Conservation (phyloP, 1,139 yeast species). For the Magnusiomyces suaveolens region DNA sequence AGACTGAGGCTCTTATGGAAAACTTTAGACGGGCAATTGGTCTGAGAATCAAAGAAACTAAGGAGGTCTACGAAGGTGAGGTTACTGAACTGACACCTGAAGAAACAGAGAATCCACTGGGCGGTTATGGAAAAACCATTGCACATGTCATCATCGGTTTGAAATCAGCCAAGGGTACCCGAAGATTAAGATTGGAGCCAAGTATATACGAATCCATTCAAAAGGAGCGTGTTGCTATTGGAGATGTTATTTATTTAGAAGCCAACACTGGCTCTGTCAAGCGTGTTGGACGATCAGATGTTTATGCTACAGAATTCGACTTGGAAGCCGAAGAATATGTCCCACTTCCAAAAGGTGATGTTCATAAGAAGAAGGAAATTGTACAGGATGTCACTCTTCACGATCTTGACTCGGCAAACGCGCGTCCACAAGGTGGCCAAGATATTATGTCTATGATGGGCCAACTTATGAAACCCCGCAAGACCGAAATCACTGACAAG, state of each 20-base stretch:
- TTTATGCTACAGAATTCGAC: conserved; percentile 96
- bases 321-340: conserved; percentile 98
- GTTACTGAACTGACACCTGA: conserved; percentile 94
- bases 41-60: conserved; percentile 87
- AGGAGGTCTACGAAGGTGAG: conserved; percentile 98
- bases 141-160: conserved; percentile 90
- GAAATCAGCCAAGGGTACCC: conserved; percentile 93
- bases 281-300: conserved; percentile 95
- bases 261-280: conserved; percentile 97
- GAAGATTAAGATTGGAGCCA: conserved; percentile 85
- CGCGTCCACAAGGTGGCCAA: conserved; percentile 98
- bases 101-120: conserved; percentile 92
- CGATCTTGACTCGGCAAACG: conserved; percentile 91
- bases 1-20: conserved; percentile 95
- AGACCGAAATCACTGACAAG: conserved; percentile 97
- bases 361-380: conserved; percentile 94
- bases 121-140: conserved; percentile 95
- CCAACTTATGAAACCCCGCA: conserved; percentile 86
- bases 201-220: conserved; percentile 92
- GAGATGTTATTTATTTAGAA: conserved; percentile 95
- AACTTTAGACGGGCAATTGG: conserved; percentile 96
- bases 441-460: conserved; percentile 99
- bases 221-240: conserved; percentile 87
- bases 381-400: conserved; percentile 96
- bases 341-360: conserved; percentile 97